These are phyloP conservation scores for Rutidosis leptorrhynchoides DNA, from an alignment of 129 eudicot species.

Conservation along the genomic window DNA sequence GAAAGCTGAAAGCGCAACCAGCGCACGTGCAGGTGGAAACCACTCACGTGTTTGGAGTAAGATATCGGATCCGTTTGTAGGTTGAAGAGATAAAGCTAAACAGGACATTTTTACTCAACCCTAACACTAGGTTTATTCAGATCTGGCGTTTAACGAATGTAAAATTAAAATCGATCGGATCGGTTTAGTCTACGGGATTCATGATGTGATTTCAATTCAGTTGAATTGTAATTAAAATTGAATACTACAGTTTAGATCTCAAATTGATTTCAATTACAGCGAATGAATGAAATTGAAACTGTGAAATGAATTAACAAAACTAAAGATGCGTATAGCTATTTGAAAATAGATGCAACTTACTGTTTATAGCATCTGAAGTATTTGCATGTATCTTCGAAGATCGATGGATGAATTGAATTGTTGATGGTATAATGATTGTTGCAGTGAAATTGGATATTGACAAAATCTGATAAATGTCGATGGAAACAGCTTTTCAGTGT, in stretches of 20 bases:
- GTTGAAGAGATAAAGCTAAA: conserved; percentile 85
- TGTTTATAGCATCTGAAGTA: conserved; percentile 15
- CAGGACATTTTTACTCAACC: conserved; percentile 58
- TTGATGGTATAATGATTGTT: conserved; percentile 13
- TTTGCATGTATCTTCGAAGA: conserved; percentile 16
- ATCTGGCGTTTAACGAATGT: conserved; percentile 27
- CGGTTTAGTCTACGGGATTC: conserved; percentile 3
- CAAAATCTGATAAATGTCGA: not conserved
- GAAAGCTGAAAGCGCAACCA: conserved; percentile 81
- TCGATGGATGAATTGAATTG: not conserved
- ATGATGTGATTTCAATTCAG: not conserved
- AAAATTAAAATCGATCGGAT: conserved; percentile 12
- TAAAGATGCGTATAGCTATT: not conserved
- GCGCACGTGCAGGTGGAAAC: conserved; percentile 95
- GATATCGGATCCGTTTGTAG: conserved; percentile 81
- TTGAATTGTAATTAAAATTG: not conserved
- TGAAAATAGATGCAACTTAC: conserved; percentile 24
- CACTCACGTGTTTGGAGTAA: conserved; percentile 97
- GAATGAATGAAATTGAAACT: conserved; percentile 26
- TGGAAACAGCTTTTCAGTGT: not conserved
- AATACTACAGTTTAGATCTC: conserved; percentile 26
- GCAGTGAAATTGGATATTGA: conserved; percentile 8
- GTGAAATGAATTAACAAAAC: conserved; percentile 2
- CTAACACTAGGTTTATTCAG: conserved; percentile 25
- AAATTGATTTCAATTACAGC: not conserved